These are phyloP conservation scores for Gloeophyllum trabeum DNA, from an alignment of 768 basidiomycete species.

Conservation along the genomic window DNA sequence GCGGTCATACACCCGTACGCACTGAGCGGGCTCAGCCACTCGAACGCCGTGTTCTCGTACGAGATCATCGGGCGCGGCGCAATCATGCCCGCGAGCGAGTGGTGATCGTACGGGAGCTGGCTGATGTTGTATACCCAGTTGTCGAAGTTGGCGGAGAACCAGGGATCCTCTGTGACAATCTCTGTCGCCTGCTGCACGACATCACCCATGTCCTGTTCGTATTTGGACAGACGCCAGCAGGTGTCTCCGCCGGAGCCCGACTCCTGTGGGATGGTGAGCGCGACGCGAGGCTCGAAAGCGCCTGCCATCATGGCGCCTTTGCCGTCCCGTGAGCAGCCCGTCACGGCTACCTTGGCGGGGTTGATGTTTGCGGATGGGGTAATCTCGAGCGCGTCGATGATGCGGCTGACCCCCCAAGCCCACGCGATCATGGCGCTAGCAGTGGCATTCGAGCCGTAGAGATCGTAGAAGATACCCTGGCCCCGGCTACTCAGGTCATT, in stretches of 20 bases:
- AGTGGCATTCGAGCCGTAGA: conserved; percentile 29
- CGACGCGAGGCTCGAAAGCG: conserved; percentile 40
- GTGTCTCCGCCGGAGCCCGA: conserved; percentile 41
- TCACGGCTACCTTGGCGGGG: conserved; percentile 30
- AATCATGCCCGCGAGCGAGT: conserved; percentile 34
- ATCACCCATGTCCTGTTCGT: conserved; percentile 23
- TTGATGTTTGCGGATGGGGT: conserved; percentile 31
- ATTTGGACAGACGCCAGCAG: conserved; percentile 41
- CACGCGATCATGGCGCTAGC: conserved; percentile 41
- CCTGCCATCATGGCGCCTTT: conserved; percentile 44
- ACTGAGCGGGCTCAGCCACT: conserved; percentile 36
- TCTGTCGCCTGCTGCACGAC: conserved; percentile 35
- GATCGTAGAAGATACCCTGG: conserved; percentile 9
- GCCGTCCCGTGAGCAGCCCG: conserved; percentile 44
- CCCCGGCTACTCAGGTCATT: conserved; percentile 5
- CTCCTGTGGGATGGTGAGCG: conserved; percentile 42
- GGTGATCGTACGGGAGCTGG: conserved; percentile 38
- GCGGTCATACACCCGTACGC: conserved; percentile 33
- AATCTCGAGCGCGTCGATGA: conserved; percentile 41
- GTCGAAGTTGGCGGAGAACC: conserved; percentile 36
- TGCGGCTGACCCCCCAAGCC: conserved; percentile 42
- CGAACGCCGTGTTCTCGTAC: conserved; percentile 36
- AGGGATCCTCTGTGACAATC: conserved; percentile 42
- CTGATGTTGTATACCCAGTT: conserved; percentile 26
- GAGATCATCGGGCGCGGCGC: conserved; percentile 34